phyloP scores from a whole-genome alignment of 768 basidiomycete genomes.

The Kwoniella shandongensis region DNA sequence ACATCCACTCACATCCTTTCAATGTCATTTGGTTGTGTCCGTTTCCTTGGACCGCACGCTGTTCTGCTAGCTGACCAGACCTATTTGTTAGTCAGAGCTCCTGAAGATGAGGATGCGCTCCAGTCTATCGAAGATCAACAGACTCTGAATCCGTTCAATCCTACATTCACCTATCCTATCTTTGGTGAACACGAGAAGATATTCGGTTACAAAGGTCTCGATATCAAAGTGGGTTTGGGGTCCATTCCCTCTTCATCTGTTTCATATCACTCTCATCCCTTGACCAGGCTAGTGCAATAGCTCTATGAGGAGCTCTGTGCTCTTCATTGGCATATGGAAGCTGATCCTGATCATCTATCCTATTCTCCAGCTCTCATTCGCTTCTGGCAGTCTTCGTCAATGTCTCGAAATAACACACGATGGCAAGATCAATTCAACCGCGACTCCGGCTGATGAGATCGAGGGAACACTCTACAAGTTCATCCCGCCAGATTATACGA shows the following conservation, averaged over 20 bases:
- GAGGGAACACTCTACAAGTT: slow-evolving; percentile 72
- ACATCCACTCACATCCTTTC: slow-evolving; percentile 9
- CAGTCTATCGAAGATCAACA: slow-evolving; percentile 63
- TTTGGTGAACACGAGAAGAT: slow-evolving; percentile 95
- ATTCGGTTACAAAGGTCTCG: slow-evolving; percentile 83
- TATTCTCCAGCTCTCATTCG: too few relatives aligned
- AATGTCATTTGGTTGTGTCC: too few relatives aligned
- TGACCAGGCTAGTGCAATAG: too few relatives aligned
- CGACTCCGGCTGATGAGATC: slow-evolving; percentile 75
- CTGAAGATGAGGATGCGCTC: slow-evolving; percentile 64
- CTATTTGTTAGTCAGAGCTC: slow-evolving; percentile 63
- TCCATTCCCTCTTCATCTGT: neutral
- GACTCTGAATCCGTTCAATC: slow-evolving; percentile 65
- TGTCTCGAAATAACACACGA: slow-evolving; percentile 70
- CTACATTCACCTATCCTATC: slow-evolving; percentile 93
- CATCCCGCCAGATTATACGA: slow-evolving; percentile 75
- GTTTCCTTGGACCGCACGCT: too few relatives aligned
- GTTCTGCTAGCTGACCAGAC: slow-evolving; percentile 7
- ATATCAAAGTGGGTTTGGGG: slow-evolving; percentile 68
- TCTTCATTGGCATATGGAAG: too few relatives aligned
- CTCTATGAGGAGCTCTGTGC: too few relatives aligned
- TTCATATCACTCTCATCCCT: too few relatives aligned
- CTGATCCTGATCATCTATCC: too few relatives aligned
- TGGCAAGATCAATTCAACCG: slow-evolving; percentile 62
- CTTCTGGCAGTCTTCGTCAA: slow-evolving; percentile 80